Conservation (phyloP, 257 asterid genomes). For the Nicotiana obtusifolia region DNA sequence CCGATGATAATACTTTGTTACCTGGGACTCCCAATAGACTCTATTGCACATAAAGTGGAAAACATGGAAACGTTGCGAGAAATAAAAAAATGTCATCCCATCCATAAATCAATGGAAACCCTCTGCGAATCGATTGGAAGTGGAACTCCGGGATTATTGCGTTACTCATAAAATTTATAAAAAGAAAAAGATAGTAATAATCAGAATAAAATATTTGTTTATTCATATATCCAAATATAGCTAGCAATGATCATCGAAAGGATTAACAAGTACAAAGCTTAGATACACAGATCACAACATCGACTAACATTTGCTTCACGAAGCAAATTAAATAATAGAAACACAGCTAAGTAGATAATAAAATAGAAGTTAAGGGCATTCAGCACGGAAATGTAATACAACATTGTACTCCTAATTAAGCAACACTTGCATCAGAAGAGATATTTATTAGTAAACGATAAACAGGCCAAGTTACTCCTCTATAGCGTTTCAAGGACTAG, state of each 20-base stretch:
- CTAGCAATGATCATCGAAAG: background rate
- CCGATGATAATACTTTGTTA: too few relatives aligned
- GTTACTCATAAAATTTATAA: background rate
- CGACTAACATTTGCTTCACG: background rate
- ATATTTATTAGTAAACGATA: background rate
- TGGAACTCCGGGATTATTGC: background rate
- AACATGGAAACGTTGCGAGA: background rate
- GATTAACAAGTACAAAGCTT: background rate
- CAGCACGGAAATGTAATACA: background rate
- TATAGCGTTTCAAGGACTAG: background rate
- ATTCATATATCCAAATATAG: background rate
- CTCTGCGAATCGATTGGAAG: background rate
- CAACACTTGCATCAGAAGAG: background rate
- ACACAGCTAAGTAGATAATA: background rate
- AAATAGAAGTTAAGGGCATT: background rate
- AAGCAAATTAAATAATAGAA: background rate
- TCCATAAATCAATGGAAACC: background rate
- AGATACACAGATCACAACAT: background rate
- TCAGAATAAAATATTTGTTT: background rate
- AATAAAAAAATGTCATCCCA: background rate
- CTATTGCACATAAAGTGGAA: background rate
- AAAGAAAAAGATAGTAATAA: background rate
- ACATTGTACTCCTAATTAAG: background rate
- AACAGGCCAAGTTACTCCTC: background rate
- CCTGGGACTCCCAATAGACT: background rate